Evolutionary conservation across 225 moss, liverwort and hornwort genomes (phyloP), one percentile per base, ranked within the genome.

Genomic region (Sphagnum contortum): DNA sequence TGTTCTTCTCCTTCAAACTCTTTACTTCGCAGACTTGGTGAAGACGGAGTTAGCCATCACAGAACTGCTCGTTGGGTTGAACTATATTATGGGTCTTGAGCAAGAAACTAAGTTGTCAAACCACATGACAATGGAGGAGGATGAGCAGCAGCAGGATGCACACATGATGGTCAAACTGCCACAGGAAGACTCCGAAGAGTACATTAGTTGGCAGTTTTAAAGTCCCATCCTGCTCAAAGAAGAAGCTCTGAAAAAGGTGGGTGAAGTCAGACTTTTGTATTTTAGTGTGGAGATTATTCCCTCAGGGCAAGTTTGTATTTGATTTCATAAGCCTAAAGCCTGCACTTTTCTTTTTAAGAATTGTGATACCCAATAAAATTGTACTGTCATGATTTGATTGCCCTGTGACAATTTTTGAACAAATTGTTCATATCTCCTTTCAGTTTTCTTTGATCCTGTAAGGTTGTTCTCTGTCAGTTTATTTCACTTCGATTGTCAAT

Each of bases 11-110:
- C 81, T 98, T 64, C 93, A 98, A 62, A 93, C 93, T 5, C 89
- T 98, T 8, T 93, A 91, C 72, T 98, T 93, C 66, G 93, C 98
- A 9, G 93, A 98, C 71, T 69, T 89, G 71, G 57, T 68, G 48
- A 98, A 98, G 80, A 87, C 93, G n/a, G 98, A 98, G 73, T 87
- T 89, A 44, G 89, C 86, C 48, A 93, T 98, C 48, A 92, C 93
- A 14, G 98, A 98, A 79, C 82, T 98, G 8, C 72, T 98, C 44
- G 98, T 93, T 61, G 98, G 98, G 48, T 78, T 98, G 64, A 98
- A 93, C 62, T 98, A 98, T 66, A 87, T 98, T 60, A 91, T 87
- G 72, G 98, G 98, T 9, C 84, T 85, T 13, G 98, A 98, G 82
- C 92, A 93, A 67, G 98, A 89, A 63, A 49, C 78, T 66, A 96